Evolutionary conservation across 2,329 filamentous ascomycete genomes (phyloP).

Genomic region (Cytospora paraplurivora): DNA sequence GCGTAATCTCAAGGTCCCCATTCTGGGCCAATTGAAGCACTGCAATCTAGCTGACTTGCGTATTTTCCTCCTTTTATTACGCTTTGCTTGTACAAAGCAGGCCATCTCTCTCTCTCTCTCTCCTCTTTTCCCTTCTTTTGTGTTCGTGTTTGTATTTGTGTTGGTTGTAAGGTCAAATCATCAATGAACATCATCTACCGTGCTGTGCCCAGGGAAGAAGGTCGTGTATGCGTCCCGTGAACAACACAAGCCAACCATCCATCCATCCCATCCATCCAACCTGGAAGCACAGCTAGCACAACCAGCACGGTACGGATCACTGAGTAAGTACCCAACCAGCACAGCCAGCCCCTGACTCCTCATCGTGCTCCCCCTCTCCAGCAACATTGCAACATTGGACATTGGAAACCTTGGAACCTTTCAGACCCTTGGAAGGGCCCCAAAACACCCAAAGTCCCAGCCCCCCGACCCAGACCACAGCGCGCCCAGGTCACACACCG

Average conservation of each 20-base stretch:
- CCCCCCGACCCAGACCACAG: neutral
- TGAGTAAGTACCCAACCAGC: no score
- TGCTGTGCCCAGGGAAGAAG: slow-evolving; percentile 1
- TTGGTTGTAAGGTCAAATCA: neutral
- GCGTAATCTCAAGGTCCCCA: slow-evolving; percentile 14
- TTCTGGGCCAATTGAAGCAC: slow-evolving; percentile 17
- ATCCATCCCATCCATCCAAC: neutral
- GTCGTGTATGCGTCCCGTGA: neutral
- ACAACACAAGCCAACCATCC: neutral
- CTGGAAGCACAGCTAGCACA: neutral
- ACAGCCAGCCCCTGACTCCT: no score
- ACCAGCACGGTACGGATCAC: no score
- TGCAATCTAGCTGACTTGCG: slow-evolving; percentile 20
- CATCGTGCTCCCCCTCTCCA: no score
- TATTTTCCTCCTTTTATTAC: slow-evolving; percentile 23
- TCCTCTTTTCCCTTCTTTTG: slow-evolving; percentile 20
- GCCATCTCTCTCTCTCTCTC: slow-evolving; percentile 10
- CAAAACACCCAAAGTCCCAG: neutral
- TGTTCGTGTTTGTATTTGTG: neutral
- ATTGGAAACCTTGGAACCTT: no score
- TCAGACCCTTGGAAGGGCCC: neutral
- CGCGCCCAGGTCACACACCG: neutral
- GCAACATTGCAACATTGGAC: no score
- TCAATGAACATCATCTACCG: neutral
- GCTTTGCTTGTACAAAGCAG: slow-evolving; percentile 7